Evolutionary conservation across 192 early-diverging fungal genomes (phyloP), one percentile per base, ranked within the genome.

Genomic region (Coemansia sp.): DNA sequence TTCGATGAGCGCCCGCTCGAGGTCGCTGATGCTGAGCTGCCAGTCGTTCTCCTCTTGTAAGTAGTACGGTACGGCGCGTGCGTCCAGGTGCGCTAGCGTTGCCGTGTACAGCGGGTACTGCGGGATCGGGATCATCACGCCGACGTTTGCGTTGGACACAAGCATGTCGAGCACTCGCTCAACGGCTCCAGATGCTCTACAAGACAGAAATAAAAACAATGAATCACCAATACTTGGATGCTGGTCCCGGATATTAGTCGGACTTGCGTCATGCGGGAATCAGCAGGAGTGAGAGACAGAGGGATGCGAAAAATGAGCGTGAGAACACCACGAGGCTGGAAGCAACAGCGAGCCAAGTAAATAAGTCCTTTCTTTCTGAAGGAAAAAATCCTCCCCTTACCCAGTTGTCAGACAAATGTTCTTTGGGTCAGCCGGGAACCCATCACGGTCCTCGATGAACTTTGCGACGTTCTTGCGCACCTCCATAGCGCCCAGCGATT

Each of bases 21-120:
- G 85, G 51, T 94, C 91, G 21, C 72, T 64, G 44, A 87, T 82
- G 62, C 85, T 85, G 38, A 97, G 84, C 62, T 90, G 87, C 95
- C 96, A 97, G 43, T 89, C 88, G 57, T 89, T 78, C 52, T 85
- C 80, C 76, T 99, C 97, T 76, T 96, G 87, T 56, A 99, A 75
- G 63, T 92, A 96, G 81, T 99, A 99, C 24, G 92, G 94, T 6
- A 98, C 94, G 33, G 91, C 88, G 10, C 88, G 85, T n/a, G 93
- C 95, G 66, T 93, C 85, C 69, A 92, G 87, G 21, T 95, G 86
- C 2, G 92, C 87, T 52, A 99, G 85, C 1, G 94, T 91, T 33
- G 96, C 97, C 12, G 93, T 93, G 86, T 99, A 99, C 33, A 99
- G 89, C 57, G 97, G 97, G 72, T 99, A 99, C 75, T 99, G 97